phyloP scores from a whole-genome alignment of 345 rosid genomes.

The Moricandia moricandioides region DNA sequence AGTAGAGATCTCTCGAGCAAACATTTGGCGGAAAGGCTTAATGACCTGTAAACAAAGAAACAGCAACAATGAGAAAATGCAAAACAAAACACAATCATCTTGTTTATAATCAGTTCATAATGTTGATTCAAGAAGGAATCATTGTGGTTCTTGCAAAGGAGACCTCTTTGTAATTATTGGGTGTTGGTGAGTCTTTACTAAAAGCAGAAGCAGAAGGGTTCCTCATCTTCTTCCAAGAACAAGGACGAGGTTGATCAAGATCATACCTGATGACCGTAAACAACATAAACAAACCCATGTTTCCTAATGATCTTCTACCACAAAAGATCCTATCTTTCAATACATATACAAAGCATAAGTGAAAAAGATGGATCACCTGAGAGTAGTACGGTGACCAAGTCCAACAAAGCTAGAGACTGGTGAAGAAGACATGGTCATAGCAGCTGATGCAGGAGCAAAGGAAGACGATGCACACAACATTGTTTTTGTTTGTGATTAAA shows the following conservation, averaged over 20 bases:
- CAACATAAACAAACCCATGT: slow-evolving; percentile 60
- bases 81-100: not conserved
- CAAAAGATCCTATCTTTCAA: slow-evolving; percentile 29
- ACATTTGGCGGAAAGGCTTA: slow-evolving; percentile 60
- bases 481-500: not conserved
- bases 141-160: slow-evolving; percentile 34
- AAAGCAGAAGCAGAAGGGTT: slow-evolving; percentile 46
- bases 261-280: slow-evolving; percentile 84
- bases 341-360: not conserved
- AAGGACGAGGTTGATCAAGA: slow-evolving; percentile 49
- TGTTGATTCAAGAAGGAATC: slow-evolving; percentile 29
- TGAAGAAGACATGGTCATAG: slow-evolving; percentile 34
- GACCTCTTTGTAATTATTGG: slow-evolving; percentile 75
- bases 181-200: slow-evolving; percentile 53
- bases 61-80: slow-evolving; percentile 10
- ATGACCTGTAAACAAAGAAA: slow-evolving; percentile 48
- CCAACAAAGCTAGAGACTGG: slow-evolving; percentile 25
- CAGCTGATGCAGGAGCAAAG: slow-evolving; percentile 26
- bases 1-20: slow-evolving; percentile 66
- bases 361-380: slow-evolving; percentile 37
- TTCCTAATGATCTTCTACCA: slow-evolving; percentile 45
- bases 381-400: slow-evolving; percentile 14
- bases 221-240: slow-evolving; percentile 46
- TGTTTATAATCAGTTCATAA: not conserved
- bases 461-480: slow-evolving; percentile 42